Conservation (phyloP, 2,329 filamentous ascomycete species). For the Phialophora tarda region DNA sequence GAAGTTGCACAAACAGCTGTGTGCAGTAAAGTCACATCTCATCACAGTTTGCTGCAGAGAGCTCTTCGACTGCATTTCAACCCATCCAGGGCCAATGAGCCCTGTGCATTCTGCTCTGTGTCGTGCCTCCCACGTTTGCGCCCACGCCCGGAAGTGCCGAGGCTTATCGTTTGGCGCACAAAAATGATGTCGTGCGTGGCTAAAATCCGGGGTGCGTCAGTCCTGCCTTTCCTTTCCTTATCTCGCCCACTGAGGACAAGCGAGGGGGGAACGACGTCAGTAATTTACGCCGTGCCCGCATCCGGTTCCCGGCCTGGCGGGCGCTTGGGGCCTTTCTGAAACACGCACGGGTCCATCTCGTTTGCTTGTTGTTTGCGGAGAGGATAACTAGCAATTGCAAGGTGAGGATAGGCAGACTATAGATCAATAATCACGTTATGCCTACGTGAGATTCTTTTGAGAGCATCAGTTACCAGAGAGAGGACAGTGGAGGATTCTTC, state of each 20-base stretch:
- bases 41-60: not conserved
- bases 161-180: conserved; percentile 27
- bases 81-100: not conserved
- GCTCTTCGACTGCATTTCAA: not conserved
- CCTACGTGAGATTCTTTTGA: not conserved
- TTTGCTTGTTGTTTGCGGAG: conserved; percentile 14
- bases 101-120: not conserved
- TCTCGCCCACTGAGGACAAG: conserved; percentile 24
- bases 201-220: conserved; percentile 36
- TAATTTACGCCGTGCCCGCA: conserved; percentile 14
- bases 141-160: conserved; percentile 31
- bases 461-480: not conserved
- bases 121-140: not conserved
- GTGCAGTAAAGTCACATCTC: conserved; percentile 1
- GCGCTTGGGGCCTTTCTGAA: conserved; percentile 23
- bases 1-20: conserved; percentile 1
- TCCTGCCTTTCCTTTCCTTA: conserved; percentile 11
- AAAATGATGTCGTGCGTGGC: conserved; percentile 28
- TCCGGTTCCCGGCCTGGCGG: conserved; percentile 32
- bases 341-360: conserved; percentile 23
- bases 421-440: conserved; percentile 8
- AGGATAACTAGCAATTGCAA: not conserved
- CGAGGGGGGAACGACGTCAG: conserved; percentile 35
- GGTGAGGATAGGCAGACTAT: not conserved
- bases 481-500: not conserved